Evolutionary conservation across 179 eudicot species (phyloP), one percentile per base, ranked within the genome.

Genomic region (Camellia oleifera): DNA sequence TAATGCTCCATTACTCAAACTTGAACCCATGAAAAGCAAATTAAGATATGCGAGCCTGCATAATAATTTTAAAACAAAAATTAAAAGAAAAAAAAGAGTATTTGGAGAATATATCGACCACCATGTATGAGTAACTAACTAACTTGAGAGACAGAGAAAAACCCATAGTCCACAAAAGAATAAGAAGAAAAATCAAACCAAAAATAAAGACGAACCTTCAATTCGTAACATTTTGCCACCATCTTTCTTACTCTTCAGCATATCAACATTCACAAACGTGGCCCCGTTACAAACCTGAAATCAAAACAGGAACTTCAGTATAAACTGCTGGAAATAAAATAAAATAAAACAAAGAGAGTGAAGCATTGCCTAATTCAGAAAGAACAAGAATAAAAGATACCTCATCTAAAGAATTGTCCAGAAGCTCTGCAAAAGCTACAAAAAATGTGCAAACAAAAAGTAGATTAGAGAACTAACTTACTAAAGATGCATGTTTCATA

Each of bases 371-470:
- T 62, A 2, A 15, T 15, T 12, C 9, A 63, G 57, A 62, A 56
- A 26, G 12, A 17, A 76, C 23, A 74, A 63, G 26, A 23, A 70
- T 14, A 58, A 42, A 57, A 71, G 42, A 69, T 82, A 95, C 98
- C 97, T 95, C 99, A 84, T 95, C 99, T 84, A 95, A 78, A 56
- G 99, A 76, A 78, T 95, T 95, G 88, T 95, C 99, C 83, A 95
- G 76, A 81, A 95, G 95, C 84, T 95, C 99, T 1, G 99, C 99
- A 79, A 95, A 91, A 78, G 98, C 99, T 95, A 87, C 81, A 80
- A 45, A 73, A 84, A 20, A 18, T 72, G 15, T 50, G 57, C 9
- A 52, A 0, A 26, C 15, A 45, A 53, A 52, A 68, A 48, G 74
- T 13, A 82, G 26, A 69, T 5, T 53, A 57, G 18, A 56, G 65